Conservation (phyloP, 768 basidiomycete genomes). For the Tulasnella sp. region DNA sequence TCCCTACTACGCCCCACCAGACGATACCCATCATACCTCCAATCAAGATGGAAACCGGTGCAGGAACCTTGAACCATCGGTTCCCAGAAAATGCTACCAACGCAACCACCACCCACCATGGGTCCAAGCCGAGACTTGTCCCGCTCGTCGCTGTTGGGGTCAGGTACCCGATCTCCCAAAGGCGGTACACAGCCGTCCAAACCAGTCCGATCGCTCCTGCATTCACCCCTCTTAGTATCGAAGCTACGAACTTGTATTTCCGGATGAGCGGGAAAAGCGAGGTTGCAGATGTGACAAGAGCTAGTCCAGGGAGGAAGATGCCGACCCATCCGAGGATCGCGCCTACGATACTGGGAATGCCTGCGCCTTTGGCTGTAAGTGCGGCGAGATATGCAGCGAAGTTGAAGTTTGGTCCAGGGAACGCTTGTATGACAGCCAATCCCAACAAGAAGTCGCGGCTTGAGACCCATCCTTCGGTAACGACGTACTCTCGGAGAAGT, state of each 20-base stretch:
- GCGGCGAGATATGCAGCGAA: conserved; percentile 46
- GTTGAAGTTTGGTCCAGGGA: conserved; percentile 52
- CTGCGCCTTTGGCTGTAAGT: conserved; percentile 28
- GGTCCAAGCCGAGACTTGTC: conserved; percentile 7
- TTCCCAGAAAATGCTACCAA: not conserved
- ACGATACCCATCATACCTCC: conserved; percentile 9
- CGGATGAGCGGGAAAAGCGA: conserved; percentile 2
- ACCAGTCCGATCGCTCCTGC: conserved; percentile 20
- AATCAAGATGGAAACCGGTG: not conserved
- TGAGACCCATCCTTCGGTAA: conserved; percentile 45
- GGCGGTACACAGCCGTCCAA: conserved; percentile 21
- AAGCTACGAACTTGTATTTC: not conserved
- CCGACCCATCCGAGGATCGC: conserved; percentile 7
- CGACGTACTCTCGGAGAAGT: conserved; percentile 44
- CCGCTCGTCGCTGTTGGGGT: not conserved
- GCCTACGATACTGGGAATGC: not conserved
- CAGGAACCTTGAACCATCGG: conserved; percentile 7
- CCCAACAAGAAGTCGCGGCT: conserved; percentile 49
- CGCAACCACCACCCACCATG: conserved; percentile 15
- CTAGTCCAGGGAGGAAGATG: conserved; percentile 7
- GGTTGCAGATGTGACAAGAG: not conserved
- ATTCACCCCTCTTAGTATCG: conserved; percentile 25
- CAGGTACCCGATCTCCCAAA: conserved; percentile 21
- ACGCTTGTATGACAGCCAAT: conserved; percentile 43
- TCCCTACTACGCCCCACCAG: not conserved